Conservation (phyloP, 805 yeast genomes). For the Yueomyces sinensis region DNA sequence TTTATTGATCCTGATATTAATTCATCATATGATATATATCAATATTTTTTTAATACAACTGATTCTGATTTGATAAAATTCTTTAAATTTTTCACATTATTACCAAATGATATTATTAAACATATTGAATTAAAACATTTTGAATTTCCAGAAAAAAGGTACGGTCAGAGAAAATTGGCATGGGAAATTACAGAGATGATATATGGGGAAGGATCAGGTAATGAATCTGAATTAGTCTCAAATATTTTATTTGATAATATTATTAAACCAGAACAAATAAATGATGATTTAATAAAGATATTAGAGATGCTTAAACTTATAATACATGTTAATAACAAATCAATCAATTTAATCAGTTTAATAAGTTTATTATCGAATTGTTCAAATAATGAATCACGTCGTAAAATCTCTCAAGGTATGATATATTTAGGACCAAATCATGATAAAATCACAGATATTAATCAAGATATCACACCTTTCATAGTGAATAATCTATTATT, state of each 20-base stretch:
- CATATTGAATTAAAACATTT: conserved; percentile 38
- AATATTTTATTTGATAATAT: conserved; percentile 38
- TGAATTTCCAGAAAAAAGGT: conserved; percentile 45
- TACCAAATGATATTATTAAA: conserved; percentile 52
- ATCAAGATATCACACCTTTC: conserved; percentile 31
- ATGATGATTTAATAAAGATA: conserved; percentile 6
- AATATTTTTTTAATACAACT: conserved; percentile 65
- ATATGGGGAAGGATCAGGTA: conserved; percentile 71
- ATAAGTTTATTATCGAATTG: conserved; percentile 36
- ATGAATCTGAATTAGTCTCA: conserved; percentile 53
- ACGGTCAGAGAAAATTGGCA: conserved; percentile 71
- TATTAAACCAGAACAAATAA: conserved; percentile 3
- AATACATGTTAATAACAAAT: conserved; percentile 12
- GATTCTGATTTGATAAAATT: conserved; percentile 64
- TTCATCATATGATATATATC: conserved; percentile 70
- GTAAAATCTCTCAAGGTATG: conserved; percentile 56
- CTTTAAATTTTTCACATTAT: conserved; percentile 63
- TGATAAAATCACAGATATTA: conserved; percentile 31
- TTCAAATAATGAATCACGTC: conserved; percentile 44
- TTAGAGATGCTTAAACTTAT: conserved; percentile 13
- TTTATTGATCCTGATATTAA: conserved; percentile 70
- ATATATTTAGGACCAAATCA: conserved; percentile 56
- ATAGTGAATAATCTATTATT: conserved; percentile 44
- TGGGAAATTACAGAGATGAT: conserved; percentile 74
- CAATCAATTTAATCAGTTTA: conserved; percentile 33